Evolutionary conservation across 257 asterid species (phyloP).

Genomic region (Paraleonurus japonicus): DNA sequence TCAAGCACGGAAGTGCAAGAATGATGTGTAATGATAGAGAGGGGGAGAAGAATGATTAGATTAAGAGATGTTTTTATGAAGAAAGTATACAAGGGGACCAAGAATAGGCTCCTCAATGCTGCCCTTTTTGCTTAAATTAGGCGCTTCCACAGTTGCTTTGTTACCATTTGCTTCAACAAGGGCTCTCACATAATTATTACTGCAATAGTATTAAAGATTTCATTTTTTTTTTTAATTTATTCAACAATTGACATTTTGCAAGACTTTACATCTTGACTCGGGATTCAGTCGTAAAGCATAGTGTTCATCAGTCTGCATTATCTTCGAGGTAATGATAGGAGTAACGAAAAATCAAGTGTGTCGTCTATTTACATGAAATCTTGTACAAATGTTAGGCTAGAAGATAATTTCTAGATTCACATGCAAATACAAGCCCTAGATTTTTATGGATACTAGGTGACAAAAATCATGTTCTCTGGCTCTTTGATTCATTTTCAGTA

Average conservation of each 20-base stretch:
- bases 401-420: slow-evolving; percentile 11
- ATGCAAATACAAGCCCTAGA: slow-evolving; percentile 1
- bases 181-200: slow-evolving; percentile 44
- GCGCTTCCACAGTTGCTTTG: slow-evolving; percentile 28
- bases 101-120: slow-evolving; percentile 29
- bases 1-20: slow-evolving; percentile 36
- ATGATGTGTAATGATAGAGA: slow-evolving; percentile 14
- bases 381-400: not conserved
- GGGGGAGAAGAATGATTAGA: slow-evolving; percentile 2
- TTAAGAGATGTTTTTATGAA: slow-evolving; percentile 17
- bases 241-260: too few relatives aligned
- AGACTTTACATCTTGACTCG: too few relatives aligned
- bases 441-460: slow-evolving; percentile 15
- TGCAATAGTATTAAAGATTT: not conserved
- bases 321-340: not conserved
- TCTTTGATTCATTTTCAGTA: not conserved
- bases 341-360: not conserved
- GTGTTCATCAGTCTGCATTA: not conserved
- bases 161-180: slow-evolving; percentile 50
- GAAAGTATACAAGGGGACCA: slow-evolving; percentile 18
- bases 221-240: too few relatives aligned
- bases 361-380: not conserved
- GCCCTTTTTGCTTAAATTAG: slow-evolving; percentile 38
- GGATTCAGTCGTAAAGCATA: too few relatives aligned
- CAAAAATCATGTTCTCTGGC: slow-evolving; percentile 35